A percentile compares a stretch with the other conserved stretches of the same genome.
phyloP scores from a whole-genome alignment of 768 basidiomycete genomes.

The Daedaleopsis nitida region DNA sequence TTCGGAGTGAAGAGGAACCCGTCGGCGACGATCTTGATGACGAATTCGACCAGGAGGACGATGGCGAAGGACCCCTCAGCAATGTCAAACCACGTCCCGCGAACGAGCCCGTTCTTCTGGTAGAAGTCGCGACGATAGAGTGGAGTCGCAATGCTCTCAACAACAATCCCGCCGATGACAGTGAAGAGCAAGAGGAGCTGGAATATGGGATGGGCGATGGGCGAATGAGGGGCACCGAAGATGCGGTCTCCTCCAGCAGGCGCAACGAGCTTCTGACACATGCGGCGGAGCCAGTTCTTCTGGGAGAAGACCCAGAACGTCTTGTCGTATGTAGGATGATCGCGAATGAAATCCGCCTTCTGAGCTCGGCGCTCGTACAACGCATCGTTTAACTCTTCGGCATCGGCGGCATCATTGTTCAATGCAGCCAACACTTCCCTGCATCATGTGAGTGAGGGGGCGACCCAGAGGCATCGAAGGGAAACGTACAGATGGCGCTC shows the following conservation, averaged over 20 bases:
- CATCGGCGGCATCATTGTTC: constrained; percentile 50
- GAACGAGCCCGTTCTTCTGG: constrained; percentile 53
- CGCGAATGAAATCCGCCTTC: constrained; percentile 84
- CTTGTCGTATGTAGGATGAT: constrained; percentile 88
- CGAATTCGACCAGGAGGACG: constrained; percentile 75
- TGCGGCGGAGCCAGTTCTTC: constrained; percentile 65
- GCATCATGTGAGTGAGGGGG: constrained; percentile 1
- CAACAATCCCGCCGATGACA: constrained; percentile 79
- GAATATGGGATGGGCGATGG: constrained; percentile 67
- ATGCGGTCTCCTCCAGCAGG: constrained; percentile 87
- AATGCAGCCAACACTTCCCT: constrained; percentile 73
- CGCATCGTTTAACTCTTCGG: constrained; percentile 62
- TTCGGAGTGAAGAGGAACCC: constrained; percentile 91
- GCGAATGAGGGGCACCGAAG: constrained; percentile 72
- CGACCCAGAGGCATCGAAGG: neutral
- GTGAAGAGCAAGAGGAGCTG: constrained; percentile 72
- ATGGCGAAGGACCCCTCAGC: constrained; percentile 74
- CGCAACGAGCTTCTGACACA: constrained; percentile 82
- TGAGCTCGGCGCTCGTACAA: constrained; percentile 70
- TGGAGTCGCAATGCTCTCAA: constrained; percentile 84
- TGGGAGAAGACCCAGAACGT: constrained; percentile 90
- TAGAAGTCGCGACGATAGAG: constrained; percentile 78
- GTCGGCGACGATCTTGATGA: constrained; percentile 91
- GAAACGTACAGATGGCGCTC: constrained; percentile 70
- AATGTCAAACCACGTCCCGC: constrained; percentile 86